A percentile compares a stretch with the other conserved stretches of the same genome.
Conservation (phyloP, 2,329 filamentous ascomycete genomes). For the Helminthosporium solani region DNA sequence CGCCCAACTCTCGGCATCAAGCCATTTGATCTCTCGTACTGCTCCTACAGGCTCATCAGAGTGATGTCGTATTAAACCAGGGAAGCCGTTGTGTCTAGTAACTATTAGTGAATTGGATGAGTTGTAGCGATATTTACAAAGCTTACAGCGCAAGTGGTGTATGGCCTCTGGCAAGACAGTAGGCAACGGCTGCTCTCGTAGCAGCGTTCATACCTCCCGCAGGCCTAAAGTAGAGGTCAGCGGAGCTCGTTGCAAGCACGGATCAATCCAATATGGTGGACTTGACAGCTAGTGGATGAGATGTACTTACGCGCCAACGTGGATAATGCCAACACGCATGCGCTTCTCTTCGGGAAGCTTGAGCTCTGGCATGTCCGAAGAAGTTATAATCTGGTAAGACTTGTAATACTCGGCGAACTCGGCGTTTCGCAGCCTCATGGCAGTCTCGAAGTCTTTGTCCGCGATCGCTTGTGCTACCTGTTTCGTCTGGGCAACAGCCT, state of each 20-base stretch:
- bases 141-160: conserved; percentile 74
- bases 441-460: conserved; percentile 79
- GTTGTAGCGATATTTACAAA: background rate
- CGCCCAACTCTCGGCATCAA: conserved; percentile 93
- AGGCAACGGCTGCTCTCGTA: conserved; percentile 87
- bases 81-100: conserved; percentile 80
- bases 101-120: background rate
- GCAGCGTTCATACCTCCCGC: conserved; percentile 98
- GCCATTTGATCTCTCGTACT: conserved; percentile 84
- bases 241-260: too few relatives aligned
- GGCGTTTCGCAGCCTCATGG: conserved; percentile 84
- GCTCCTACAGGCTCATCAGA: conserved; percentile 77
- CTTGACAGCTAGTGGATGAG: background rate
- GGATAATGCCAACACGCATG: conserved; percentile 93
- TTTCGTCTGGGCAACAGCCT: conserved; percentile 85
- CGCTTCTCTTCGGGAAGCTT: conserved; percentile 72
- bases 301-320: conserved; percentile 70
- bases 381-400: conserved; percentile 88
- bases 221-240: conserved; percentile 47
- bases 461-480: conserved; percentile 80
- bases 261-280: too few relatives aligned
- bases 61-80: conserved; percentile 88
- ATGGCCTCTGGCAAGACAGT: conserved; percentile 90
- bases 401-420: conserved; percentile 93
- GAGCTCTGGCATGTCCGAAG: conserved; percentile 70